Evolutionary conservation across 176 grass and related monocot genomes (phyloP).

Genomic region (Oryza coarctata): DNA sequence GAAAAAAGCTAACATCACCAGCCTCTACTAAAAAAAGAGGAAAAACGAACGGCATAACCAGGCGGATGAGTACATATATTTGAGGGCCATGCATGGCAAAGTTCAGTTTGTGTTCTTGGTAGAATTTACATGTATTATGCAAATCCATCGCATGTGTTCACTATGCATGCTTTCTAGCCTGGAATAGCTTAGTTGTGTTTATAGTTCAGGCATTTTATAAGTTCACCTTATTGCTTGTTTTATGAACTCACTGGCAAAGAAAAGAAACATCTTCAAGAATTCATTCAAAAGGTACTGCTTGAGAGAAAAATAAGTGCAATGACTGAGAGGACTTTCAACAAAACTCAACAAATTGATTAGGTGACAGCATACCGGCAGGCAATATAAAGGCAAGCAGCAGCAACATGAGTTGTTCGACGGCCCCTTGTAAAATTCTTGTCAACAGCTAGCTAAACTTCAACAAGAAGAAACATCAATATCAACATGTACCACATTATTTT

Average conservation of each 20-base stretch:
- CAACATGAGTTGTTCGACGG: slow-evolving; percentile 66
- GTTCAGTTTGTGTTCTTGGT: not conserved
- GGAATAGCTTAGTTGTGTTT: not conserved
- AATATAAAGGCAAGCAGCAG: slow-evolving; percentile 89
- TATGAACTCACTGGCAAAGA: not conserved
- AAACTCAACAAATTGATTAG: slow-evolving; percentile 17
- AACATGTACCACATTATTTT: slow-evolving; percentile 9
- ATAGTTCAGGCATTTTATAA: slow-evolving; percentile 15
- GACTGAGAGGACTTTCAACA: not conserved
- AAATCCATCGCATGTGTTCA: not conserved
- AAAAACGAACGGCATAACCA: slow-evolving; percentile 9
- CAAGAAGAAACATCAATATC: slow-evolving; percentile 35
- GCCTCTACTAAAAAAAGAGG: not conserved
- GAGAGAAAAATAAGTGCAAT: slow-evolving; percentile 14
- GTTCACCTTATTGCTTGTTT: not conserved
- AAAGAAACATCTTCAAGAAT: slow-evolving; percentile 3
- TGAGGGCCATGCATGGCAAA: not conserved
- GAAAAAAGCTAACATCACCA: not conserved
- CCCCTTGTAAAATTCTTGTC: slow-evolving; percentile 83
- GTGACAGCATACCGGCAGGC: slow-evolving; percentile 61
- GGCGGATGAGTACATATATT: not conserved
- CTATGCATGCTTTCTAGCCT: not conserved
- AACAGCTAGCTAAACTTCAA: slow-evolving; percentile 72
- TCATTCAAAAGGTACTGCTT: not conserved
- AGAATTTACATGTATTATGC: not conserved